Evolutionary conservation across 352 stramenopile species (phyloP).

Genomic region (Pythium oligandrum): DNA sequence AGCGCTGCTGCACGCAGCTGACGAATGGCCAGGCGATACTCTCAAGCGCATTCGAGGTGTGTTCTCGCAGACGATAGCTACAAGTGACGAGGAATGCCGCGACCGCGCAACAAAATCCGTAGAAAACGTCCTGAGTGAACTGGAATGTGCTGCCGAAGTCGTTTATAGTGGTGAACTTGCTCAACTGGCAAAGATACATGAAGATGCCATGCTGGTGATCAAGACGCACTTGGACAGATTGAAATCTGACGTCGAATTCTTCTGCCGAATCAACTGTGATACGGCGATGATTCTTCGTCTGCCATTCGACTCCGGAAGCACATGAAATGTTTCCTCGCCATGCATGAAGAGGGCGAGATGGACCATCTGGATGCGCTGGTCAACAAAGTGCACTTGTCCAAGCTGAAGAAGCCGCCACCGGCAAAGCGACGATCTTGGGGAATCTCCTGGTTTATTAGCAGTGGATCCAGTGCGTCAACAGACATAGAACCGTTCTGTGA

Average conservation of each 20-base stretch:
- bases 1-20: conserved; percentile 15
- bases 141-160: conserved; percentile 5
- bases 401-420: no score
- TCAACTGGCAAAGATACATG: no score
- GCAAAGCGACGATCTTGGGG: no score
- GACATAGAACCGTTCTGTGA: no score
- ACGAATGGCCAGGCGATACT: conserved; percentile 17
- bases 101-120: conserved; percentile 17
- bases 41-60: conserved; percentile 19
- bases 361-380: conserved; percentile 12
- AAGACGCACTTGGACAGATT: no score
- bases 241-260: no score
- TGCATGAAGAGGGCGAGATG: neutral
- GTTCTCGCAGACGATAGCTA: conserved; percentile 17
- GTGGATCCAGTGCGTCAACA: no score
- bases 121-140: conserved; percentile 16
- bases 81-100: conserved; percentile 12
- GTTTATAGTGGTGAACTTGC: no score
- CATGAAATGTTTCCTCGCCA: conserved; percentile 16
- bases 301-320: conserved; percentile 27
- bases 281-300: conserved; percentile 4
- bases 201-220: no score
- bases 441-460: no score
- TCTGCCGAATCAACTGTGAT: no score
- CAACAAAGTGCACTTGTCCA: conserved; percentile 7